Conservation (phyloP, 345 rosid genomes). For the Eucalyptus pauciflora region DNA sequence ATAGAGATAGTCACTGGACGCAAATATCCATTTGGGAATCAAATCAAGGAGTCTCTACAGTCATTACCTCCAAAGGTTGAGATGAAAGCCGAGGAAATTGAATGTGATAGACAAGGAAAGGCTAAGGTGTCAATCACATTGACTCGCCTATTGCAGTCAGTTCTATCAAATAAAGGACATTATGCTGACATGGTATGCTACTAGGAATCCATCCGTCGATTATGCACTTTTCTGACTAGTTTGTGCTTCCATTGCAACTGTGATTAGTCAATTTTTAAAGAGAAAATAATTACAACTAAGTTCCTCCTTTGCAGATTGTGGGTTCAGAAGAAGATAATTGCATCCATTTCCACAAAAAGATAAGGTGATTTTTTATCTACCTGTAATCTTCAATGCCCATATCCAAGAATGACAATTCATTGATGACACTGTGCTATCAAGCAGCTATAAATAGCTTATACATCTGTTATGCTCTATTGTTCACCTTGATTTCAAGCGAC, state of each 20-base stretch:
- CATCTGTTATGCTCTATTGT: not conserved
- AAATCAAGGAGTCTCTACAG: constrained; percentile 81
- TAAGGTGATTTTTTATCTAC: constrained; percentile 43
- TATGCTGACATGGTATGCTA: constrained; percentile 85
- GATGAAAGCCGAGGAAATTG: constrained; percentile 49
- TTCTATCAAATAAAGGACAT: constrained; percentile 54
- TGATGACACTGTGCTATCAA: not conserved
- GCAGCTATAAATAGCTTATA: not conserved
- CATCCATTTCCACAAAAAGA: constrained; percentile 82
- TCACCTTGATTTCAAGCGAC: not conserved
- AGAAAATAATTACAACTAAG: not conserved
- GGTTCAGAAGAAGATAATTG: constrained; percentile 82
- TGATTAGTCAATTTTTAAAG: not conserved
- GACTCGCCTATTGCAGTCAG: constrained; percentile 56
- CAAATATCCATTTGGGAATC: constrained; percentile 92
- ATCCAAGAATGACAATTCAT: not conserved
- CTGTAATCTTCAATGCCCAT: not conserved
- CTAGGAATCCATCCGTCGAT: not conserved
- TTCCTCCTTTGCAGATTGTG: constrained; percentile 51
- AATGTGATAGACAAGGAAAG: constrained; percentile 45
- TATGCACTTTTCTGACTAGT: not conserved
- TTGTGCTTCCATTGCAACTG: not conserved
- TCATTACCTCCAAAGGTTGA: constrained; percentile 83
- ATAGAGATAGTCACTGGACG: constrained; percentile 91
- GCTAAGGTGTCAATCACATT: constrained; percentile 52